phyloP scores from a whole-genome alignment of 73 alveolate species.

The Stentor coeruleus region DNA sequence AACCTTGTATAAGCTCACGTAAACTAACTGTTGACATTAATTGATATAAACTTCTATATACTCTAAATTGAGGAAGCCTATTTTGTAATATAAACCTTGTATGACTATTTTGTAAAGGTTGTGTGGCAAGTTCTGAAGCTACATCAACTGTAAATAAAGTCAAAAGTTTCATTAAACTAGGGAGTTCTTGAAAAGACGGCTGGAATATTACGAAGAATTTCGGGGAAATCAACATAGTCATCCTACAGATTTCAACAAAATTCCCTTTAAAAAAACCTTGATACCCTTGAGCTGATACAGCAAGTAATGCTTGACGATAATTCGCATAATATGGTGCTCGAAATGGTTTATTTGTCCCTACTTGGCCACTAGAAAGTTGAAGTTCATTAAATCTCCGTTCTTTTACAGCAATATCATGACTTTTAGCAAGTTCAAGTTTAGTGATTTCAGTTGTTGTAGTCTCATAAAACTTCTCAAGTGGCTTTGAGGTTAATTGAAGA shows the following conservation, averaged over 20 bases:
- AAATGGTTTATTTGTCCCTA: slow-evolving; percentile 24
- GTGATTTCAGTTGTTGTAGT: background rate
- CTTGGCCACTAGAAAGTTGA: slow-evolving; percentile 2
- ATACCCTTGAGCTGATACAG: slow-evolving; percentile 26
- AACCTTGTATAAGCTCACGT: background rate
- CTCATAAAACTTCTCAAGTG: slow-evolving; percentile 17
- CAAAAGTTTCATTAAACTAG: background rate
- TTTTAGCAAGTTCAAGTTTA: slow-evolving; percentile 8
- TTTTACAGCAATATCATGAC: background rate
- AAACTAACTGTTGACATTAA: background rate
- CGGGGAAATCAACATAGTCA: background rate
- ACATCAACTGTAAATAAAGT: background rate
- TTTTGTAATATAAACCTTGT: slow-evolving; percentile 21
- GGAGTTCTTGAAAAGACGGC: background rate
- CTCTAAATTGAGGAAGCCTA: slow-evolving; percentile 16
- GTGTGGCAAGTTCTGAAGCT: background rate
- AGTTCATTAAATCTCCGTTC: slow-evolving; percentile 6
- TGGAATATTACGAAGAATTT: background rate
- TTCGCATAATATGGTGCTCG: slow-evolving; percentile 18
- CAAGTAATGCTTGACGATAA: slow-evolving; percentile 22
- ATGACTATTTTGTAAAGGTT: slow-evolving; percentile 18
- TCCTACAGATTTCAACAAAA: background rate
- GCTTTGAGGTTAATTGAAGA: slow-evolving; percentile 2
- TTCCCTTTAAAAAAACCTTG: slow-evolving; percentile 30
- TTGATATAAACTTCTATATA: slow-evolving; percentile 10